Evolutionary conservation across 371 early-diverging fungal genomes (phyloP).

Genomic region (Apophysomyces elegans): DNA sequence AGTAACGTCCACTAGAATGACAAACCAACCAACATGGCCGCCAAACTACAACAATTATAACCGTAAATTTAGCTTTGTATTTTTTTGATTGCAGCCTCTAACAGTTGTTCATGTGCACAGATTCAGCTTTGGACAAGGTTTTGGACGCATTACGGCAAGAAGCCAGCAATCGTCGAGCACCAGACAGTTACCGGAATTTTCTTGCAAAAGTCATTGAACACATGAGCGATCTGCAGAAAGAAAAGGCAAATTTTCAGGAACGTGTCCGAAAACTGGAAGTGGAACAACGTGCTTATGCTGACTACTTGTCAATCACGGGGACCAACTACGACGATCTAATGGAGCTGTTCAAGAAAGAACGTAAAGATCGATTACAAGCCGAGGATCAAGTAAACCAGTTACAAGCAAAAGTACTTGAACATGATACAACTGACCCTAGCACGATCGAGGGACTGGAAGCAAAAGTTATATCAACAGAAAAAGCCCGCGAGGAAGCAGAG

Average conservation of each 20-base stretch:
- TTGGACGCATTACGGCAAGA: background rate
- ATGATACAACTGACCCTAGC: background rate
- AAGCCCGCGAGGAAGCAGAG: background rate
- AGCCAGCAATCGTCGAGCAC: background rate
- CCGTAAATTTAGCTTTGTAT: background rate
- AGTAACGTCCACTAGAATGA: background rate
- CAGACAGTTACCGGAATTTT: constrained; percentile 4
- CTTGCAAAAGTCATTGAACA: background rate
- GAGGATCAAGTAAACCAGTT: background rate
- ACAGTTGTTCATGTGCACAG: background rate
- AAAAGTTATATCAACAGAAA: background rate
- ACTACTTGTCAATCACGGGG: background rate
- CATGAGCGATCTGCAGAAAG: background rate
- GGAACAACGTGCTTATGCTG: background rate
- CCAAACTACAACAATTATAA: background rate
- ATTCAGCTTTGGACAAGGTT: background rate
- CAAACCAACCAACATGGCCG: constrained; percentile 5
- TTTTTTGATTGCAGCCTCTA: background rate
- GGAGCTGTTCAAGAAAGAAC: constrained; percentile 1
- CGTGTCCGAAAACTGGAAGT: background rate
- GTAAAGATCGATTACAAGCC: background rate
- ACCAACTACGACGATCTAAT: constrained; percentile 1
- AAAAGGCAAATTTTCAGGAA: background rate
- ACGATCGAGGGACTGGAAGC: background rate
- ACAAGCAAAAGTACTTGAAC: background rate